A percentile compares a stretch with the other conserved stretches of the same genome.
phyloP scores from a whole-genome alignment of 495 filamentous ascomycete genomes.

The Aspergillus baeticus region DNA sequence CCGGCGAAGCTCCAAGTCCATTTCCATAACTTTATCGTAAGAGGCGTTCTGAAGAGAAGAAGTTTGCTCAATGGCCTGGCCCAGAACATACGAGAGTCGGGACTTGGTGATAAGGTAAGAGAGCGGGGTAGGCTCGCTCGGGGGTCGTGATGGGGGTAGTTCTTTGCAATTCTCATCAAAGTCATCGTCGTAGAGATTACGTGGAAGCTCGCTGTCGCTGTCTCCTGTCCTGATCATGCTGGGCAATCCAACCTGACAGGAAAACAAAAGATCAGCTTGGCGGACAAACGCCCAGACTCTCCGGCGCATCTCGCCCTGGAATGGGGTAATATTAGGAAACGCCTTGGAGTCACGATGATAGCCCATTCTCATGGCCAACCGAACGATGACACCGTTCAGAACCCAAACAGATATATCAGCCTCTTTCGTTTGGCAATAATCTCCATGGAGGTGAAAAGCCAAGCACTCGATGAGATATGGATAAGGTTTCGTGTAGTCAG shows the following conservation, averaged over 20 bases:
- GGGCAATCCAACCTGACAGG: conserved; percentile 88
- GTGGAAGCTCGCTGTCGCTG: conserved; percentile 80
- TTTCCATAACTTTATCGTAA: conserved; percentile 84
- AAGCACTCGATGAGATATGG: conserved; percentile 88
- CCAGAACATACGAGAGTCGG: conserved; percentile 60
- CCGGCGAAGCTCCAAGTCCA: conserved; percentile 75
- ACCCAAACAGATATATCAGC: conserved; percentile 82
- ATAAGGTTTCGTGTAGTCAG: conserved; percentile 86
- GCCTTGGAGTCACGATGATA: conserved; percentile 89
- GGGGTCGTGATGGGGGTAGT: conserved; percentile 72
- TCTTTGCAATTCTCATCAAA: conserved; percentile 75
- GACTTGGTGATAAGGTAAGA: conserved; percentile 86
- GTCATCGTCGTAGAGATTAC: conserved; percentile 94
- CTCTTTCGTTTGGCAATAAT: conserved; percentile 75
- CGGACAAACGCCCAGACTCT: conserved; percentile 86
- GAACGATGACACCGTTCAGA: conserved; percentile 73
- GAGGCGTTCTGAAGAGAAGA: conserved; percentile 44
- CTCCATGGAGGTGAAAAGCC: conserved; percentile 79
- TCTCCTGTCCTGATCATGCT: conserved; percentile 80
- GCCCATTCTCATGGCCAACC: conserved; percentile 90
- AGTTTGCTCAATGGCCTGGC: conserved; percentile 55
- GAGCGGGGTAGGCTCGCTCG: conserved; percentile 77
- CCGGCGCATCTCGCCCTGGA: conserved; percentile 88
- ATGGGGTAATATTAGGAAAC: conserved; percentile 79
- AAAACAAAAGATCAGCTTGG: conserved; percentile 80